Evolutionary conservation across 768 basidiomycete species (phyloP), one percentile per base, ranked within the genome.

Genomic region (Suillus placidus): DNA sequence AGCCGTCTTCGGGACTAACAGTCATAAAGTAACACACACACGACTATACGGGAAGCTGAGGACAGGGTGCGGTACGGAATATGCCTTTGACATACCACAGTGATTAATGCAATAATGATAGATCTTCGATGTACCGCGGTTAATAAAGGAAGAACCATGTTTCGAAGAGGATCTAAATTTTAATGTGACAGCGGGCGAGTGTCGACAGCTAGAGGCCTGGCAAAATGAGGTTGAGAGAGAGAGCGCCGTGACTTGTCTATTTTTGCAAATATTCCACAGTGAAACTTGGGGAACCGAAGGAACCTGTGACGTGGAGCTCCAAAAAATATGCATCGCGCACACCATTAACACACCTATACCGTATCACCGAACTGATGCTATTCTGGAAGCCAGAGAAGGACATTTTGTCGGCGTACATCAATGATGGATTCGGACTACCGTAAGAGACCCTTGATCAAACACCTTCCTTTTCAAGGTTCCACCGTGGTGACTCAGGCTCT

Each of bases 71-170:
- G n/a, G 18, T n/a, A 47, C 45, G 32, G 5, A 12, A 64, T 43
- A 32, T 8, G 20, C 5, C 1, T 23, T 38, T 2, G 10, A 67
- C 74, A 67, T n/a, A 77, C 74, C 38, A 76, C 26, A 9, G 73
- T 49, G 54, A 71, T 64, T 57, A 68, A 42, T 3, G 74, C 74
- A 26, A 76, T 67, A 0, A 77, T 62, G 40, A 76, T 62, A 16
- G 70, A 76, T 13, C 74, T 73, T 58, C 71, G 77, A 61, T 77
- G 74, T 32, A 71, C 69, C 14, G 71, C 54, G 7, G 71, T 73
- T 32, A 71, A 49, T 47, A 72, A 45, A 16, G 74, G 70, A 60
- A 71, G n/a, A 42, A 47, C 23, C 76, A 77, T 77, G 6, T 47
- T 23, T 60, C 60, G 52, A 54, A 35, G 7, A 6, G 32, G n/a